Base-by-base conservation (phyloP, 2,329 filamentous ascomycete genomes). In the Curvularia hawaiiensis region DNA sequence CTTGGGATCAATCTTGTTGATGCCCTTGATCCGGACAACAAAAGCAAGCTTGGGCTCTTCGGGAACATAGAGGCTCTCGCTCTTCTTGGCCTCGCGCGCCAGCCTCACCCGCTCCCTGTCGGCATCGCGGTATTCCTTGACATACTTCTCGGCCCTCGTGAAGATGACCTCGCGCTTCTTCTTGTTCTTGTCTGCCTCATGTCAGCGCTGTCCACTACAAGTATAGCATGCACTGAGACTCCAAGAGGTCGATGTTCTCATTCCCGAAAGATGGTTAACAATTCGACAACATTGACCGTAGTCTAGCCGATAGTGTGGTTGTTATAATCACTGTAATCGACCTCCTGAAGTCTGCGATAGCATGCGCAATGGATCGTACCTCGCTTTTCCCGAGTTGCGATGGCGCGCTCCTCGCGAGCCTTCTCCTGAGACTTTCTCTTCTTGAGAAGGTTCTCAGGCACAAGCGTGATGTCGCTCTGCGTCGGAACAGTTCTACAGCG, bases 1-100 rank as follows among this genome's bases (percentile, higher is more conserved):
- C 91, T 99, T 98, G 75, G 95, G 95, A 79, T 96, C 89, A 77
- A 99, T 98, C 91, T 99, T 99, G 91, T 98, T 98, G 92, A 99
- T 98, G 96, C 89, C 95, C 92, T 99, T 99, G 88, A 99, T 99
- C 81, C 95, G 94, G 82, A 98, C 84, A 75, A 99, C 88, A 81
- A 99, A 99, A 84, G 94, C 92, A 77, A 99, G 86, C 85, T 97
- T 97, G 79, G 91, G 84, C 88, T 99, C 92, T 67, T 91, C 93
- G 67, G 92, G 89, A 72, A 99, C 90, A 83, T 96, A 95, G 87
- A 94, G 95, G 79, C 87, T 90, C 80, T 94, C 94, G 77, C 91
- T 88, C 82, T 91, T 85, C 88, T 96, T 96, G 82, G 92, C 91
- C 69, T 92, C 83, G 73, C 95, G 94, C 77, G 85, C 79, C 65